Conservation (phyloP, 257 asterid species). For the Verbascum thapsus region DNA sequence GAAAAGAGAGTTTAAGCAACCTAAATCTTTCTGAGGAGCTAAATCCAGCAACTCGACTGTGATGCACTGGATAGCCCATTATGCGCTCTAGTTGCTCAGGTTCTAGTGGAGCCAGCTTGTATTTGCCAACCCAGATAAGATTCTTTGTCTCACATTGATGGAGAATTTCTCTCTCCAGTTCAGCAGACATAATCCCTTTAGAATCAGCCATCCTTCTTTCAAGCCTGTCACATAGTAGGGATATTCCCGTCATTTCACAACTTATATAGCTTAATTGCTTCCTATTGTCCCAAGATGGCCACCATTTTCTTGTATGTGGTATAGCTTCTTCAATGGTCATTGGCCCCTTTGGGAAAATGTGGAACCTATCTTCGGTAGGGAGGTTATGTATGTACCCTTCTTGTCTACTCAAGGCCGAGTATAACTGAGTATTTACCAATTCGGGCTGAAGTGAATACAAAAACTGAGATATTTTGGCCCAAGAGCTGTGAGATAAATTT, state of each 20-base stretch:
- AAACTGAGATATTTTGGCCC: slow-evolving; percentile 79
- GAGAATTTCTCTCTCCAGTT: slow-evolving; percentile 56
- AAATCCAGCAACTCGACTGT: slow-evolving; percentile 56
- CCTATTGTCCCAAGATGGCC: slow-evolving; percentile 95
- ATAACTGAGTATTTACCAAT: slow-evolving; percentile 45
- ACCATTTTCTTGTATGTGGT: slow-evolving; percentile 61
- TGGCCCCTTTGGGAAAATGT: slow-evolving; percentile 67
- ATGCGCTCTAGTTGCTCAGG: slow-evolving; percentile 70
- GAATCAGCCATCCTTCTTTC: slow-evolving; percentile 48
- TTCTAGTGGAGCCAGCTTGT: slow-evolving; percentile 55
- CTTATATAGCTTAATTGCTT: slow-evolving; percentile 52
- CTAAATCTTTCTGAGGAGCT: slow-evolving; percentile 57
- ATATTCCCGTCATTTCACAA: slow-evolving; percentile 42
- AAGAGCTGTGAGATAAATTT: slow-evolving; percentile 50
- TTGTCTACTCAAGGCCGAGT: slow-evolving; percentile 68
- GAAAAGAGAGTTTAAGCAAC: slow-evolving; percentile 59
- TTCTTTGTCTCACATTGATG: slow-evolving; percentile 52
- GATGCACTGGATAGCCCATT: slow-evolving; percentile 73
- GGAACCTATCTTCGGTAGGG: slow-evolving; percentile 63
- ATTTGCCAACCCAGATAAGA: slow-evolving; percentile 71
- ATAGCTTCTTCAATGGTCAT: slow-evolving; percentile 66
- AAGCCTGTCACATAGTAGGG: slow-evolving; percentile 61
- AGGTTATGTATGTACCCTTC: slow-evolving; percentile 94
- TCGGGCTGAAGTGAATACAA: slow-evolving; percentile 77
- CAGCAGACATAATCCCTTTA: slow-evolving; percentile 50